Percentiles rank a stretch among this genome's conserved stretches.
These are phyloP conservation scores for Cryptosporidium bovis DNA, from an alignment of 169 alveolate genomes.

Conservation along the genomic window DNA sequence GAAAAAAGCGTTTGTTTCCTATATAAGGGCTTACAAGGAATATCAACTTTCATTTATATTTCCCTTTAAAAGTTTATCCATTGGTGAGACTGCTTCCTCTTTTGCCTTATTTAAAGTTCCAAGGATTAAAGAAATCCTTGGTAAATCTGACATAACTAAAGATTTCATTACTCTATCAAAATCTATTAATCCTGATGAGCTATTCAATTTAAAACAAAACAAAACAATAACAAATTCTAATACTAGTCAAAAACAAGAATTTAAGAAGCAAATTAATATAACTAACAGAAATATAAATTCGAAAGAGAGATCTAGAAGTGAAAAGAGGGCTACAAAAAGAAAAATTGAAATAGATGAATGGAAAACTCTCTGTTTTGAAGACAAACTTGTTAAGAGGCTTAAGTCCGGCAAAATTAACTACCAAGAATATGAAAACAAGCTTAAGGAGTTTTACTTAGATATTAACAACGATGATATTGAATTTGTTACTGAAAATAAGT, in stretches of 20 bases:
- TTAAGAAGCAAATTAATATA: constrained; percentile 34
- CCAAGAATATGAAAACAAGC: constrained; percentile 28
- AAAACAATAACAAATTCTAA: constrained; percentile 77
- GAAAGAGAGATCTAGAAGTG: constrained; percentile 77
- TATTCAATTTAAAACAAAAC: constrained; percentile 71
- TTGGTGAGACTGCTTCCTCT: constrained; percentile 91
- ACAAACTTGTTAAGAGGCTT: constrained; percentile 86
- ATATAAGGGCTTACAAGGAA: constrained; percentile 92
- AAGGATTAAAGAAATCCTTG: constrained; percentile 92
- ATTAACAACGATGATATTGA: not conserved
- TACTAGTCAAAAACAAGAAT: constrained; percentile 44
- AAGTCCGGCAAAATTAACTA: constrained; percentile 85
- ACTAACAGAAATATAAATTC: not conserved
- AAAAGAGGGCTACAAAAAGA: constrained; percentile 82
- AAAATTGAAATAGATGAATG: constrained; percentile 79
- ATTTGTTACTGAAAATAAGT: not conserved
- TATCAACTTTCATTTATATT: constrained; percentile 88
- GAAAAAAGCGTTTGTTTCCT: constrained; percentile 91
- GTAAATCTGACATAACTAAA: constrained; percentile 80
- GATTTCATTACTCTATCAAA: constrained; percentile 81
- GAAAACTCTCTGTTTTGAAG: constrained; percentile 87
- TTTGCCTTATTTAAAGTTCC: constrained; percentile 90
- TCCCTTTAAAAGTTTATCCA: constrained; percentile 84
- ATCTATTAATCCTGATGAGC: constrained; percentile 50
- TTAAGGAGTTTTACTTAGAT: constrained; percentile 6